These are phyloP conservation scores for Backusella mclennaniae DNA, from an alignment of 192 early-diverging fungal genomes.

Conservation along the genomic window DNA sequence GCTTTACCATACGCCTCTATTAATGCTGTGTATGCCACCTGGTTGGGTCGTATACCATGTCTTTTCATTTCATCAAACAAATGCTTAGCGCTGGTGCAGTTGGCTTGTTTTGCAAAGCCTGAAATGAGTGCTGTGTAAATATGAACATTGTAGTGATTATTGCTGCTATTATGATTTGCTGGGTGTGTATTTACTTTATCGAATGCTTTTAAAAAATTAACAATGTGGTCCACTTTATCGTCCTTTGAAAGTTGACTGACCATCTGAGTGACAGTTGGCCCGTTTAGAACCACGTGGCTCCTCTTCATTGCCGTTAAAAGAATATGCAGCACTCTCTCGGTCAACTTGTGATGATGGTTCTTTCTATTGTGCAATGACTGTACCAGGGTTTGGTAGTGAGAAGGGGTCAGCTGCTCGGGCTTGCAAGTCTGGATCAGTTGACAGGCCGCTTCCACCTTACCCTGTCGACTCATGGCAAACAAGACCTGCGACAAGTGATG, in stretches of 20 bases:
- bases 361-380: not conserved
- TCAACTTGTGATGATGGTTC: not conserved
- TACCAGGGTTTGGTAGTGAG: slow-evolving; percentile 22
- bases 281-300: not conserved
- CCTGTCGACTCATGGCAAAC: slow-evolving; percentile 14
- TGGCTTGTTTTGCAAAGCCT: slow-evolving; percentile 16
- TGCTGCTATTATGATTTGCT: not conserved
- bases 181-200: not conserved
- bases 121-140: slow-evolving; percentile 35
- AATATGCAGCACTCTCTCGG: not conserved
- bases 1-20: slow-evolving; percentile 26
- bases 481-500: slow-evolving; percentile 18
- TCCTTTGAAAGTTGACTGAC: not conserved
- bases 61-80: slow-evolving; percentile 27
- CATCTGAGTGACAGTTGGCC: slow-evolving; percentile 11
- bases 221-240: slow-evolving; percentile 7
- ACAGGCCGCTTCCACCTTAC: not conserved
- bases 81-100: slow-evolving; percentile 13
- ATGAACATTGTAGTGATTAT: slow-evolving; percentile 17
- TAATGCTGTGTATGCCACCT: slow-evolving; percentile 20
- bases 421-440: not conserved
- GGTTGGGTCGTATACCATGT: slow-evolving; percentile 16
- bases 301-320: not conserved
- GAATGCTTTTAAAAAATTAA: not conserved
- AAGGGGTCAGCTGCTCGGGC: not conserved